These are phyloP conservation scores for Camellia lanceoleosa DNA, from an alignment of 148 eudicot species.

Conservation along the genomic window DNA sequence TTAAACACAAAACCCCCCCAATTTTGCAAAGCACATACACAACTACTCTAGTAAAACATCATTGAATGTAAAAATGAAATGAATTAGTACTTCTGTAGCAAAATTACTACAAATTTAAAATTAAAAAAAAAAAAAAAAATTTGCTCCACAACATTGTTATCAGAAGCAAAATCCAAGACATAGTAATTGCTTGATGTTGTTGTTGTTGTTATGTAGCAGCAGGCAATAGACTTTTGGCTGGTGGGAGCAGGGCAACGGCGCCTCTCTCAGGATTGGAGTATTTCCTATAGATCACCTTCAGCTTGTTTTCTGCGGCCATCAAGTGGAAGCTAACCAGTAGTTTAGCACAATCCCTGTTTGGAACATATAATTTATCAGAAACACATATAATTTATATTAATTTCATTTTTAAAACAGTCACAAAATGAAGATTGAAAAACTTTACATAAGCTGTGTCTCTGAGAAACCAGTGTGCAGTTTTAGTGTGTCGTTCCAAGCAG, in stretches of 20 bases:
- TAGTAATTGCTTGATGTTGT: background rate
- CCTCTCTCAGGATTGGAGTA: constrained; percentile 50
- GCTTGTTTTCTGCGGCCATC: constrained; percentile 43
- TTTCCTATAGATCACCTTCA: constrained; percentile 59
- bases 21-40: too few species aligned
- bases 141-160: background rate
- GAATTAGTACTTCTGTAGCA: too few species aligned
- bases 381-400: background rate
- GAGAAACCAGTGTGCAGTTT: constrained; percentile 63
- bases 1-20: too few species aligned
- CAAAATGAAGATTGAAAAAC: background rate
- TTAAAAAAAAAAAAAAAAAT: background rate
- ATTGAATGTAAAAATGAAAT: too few species aligned
- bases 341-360: constrained; percentile 66
- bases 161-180: background rate
- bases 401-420: background rate
- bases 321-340: constrained; percentile 56
- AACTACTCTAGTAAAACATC: too few species aligned
- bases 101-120: background rate
- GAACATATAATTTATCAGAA: background rate
- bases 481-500: constrained; percentile 76
- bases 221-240: constrained; percentile 48
- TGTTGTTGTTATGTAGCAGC: background rate
- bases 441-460: constrained; percentile 61
- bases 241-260: constrained; percentile 53